Evolutionary conservation across 257 asterid species (phyloP), one percentile per base, ranked within the genome.

Genomic region (Solanum raphanifolium): DNA sequence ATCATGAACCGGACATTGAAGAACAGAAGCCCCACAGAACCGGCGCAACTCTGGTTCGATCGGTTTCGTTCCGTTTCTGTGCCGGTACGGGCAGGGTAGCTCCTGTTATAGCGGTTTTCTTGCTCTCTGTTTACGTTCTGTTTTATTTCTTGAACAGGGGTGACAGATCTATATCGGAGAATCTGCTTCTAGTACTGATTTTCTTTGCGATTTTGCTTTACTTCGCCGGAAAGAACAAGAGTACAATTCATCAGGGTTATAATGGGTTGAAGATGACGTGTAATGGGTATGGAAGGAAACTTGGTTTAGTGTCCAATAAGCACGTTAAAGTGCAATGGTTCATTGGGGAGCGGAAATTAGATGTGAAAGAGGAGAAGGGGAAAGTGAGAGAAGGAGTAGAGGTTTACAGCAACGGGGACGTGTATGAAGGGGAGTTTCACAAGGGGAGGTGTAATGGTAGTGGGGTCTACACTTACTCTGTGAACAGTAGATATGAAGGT

Each of bases 371-470:
- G 92, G 87, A 71, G 98, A 92, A 90, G 98, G 95, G 7, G 94
- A n/a, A 29, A 27, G 88, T 71, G 27, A 86, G n/a, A 75, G 98
- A 94, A 90, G 98, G 99, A 7, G 98, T 95, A 25, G 98, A 94
- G 94, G 90, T 96, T 43, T 94, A 94, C 89, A 94, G 96, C 91
- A 95, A 94, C 86, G 99, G 98, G 13, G 98, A 96, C 83, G 90
- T 94, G 55, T 96, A 96, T 88, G 99, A 96, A 88, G 99, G 99
- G 9, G 99, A 96, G 86, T 95, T 95, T 89, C 96, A 96, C 78
- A 92, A 95, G 48, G 99, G 99, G 68, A 92, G 88, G 88, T 95
- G 98, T 87, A 96, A 93, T 82, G 99, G 99, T 13, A 95, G 99
- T 92, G 99, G 99, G 34, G 98, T 96, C 29, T 94, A 94, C 23